Conservation (phyloP, 2,329 filamentous ascomycete genomes). For the Pyrenophora seminiperda region DNA sequence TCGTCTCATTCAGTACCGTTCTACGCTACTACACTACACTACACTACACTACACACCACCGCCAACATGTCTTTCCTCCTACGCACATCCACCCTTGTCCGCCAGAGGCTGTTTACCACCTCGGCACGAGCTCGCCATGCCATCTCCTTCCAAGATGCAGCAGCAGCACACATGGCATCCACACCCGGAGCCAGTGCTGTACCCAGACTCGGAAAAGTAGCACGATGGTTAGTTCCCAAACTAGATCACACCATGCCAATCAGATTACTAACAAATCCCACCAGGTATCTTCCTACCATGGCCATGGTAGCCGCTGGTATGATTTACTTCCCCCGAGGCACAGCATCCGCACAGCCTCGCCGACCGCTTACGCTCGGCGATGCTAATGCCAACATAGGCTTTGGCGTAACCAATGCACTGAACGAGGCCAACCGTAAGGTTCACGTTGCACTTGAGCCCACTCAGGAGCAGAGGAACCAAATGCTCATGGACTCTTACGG, state of each 20-base stretch:
- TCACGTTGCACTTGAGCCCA: conserved; percentile 28
- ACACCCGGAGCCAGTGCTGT: conserved; percentile 25
- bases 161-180: conserved; percentile 33
- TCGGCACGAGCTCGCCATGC: conserved; percentile 32
- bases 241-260: not conserved
- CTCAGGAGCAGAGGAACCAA: conserved; percentile 41
- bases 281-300: conserved; percentile 45
- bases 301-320: conserved; percentile 40
- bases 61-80: conserved; percentile 37
- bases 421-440: conserved; percentile 39
- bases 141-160: conserved; percentile 31
- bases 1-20: conserved; percentile 2
- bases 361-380: conserved; percentile 37
- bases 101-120: conserved; percentile 39
- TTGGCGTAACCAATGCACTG: conserved; percentile 39
- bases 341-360: conserved; percentile 20
- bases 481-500: conserved; percentile 40
- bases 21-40: conserved; percentile 10
- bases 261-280: conserved; percentile 7
- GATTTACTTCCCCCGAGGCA: conserved; percentile 32
- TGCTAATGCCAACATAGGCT: conserved; percentile 43
- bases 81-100: conserved; percentile 30
- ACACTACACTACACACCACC: conserved; percentile 12
- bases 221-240: conserved; percentile 34
- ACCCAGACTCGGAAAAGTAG: conserved; percentile 41